Evolutionary conservation across 2,329 filamentous ascomycete genomes (phyloP).

Genomic region (Trichophyton verrucosum): DNA sequence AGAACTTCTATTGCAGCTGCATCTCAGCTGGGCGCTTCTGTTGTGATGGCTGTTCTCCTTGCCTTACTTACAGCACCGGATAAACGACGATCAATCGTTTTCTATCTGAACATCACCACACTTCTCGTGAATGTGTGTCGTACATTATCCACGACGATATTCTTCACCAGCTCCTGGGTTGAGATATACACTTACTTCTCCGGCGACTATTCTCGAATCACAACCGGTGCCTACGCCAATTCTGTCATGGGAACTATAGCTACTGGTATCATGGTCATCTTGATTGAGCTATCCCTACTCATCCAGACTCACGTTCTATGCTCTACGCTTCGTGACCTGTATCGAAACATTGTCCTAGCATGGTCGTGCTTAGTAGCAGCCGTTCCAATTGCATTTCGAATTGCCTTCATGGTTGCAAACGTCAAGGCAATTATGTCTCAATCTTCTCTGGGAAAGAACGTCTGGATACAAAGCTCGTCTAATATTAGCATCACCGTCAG

Average conservation of each 20-base stretch:
- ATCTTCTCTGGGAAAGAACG: constrained; percentile 18
- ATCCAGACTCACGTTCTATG: constrained; percentile 54
- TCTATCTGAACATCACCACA: constrained; percentile 51
- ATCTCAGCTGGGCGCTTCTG: constrained; percentile 55
- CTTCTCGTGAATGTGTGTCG: constrained; percentile 51
- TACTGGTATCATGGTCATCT: constrained; percentile 41
- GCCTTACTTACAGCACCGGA: constrained; percentile 53
- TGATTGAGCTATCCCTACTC: constrained; percentile 47
- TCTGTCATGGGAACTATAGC: constrained; percentile 40
- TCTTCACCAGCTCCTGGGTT: constrained; percentile 49
- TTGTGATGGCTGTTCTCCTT: constrained; percentile 53
- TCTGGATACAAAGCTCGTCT: constrained; percentile 33
- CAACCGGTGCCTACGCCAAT: constrained; percentile 31
- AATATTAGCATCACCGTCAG: constrained; percentile 43
- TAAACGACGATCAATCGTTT: constrained; percentile 53
- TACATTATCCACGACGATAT: constrained; percentile 32
- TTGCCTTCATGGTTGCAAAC: constrained; percentile 41
- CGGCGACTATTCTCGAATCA: constrained; percentile 42
- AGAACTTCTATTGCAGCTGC: constrained; percentile 52
- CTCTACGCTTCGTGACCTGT: constrained; percentile 34
- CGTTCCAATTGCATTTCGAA: constrained; percentile 42
- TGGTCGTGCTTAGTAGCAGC: constrained; percentile 40
- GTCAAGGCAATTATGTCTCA: constrained; percentile 28
- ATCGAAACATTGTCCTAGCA: constrained; percentile 36
- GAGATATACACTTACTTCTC: constrained; percentile 50